Conservation (phyloP, 768 basidiomycete genomes). For the Agrocybe pediades region DNA sequence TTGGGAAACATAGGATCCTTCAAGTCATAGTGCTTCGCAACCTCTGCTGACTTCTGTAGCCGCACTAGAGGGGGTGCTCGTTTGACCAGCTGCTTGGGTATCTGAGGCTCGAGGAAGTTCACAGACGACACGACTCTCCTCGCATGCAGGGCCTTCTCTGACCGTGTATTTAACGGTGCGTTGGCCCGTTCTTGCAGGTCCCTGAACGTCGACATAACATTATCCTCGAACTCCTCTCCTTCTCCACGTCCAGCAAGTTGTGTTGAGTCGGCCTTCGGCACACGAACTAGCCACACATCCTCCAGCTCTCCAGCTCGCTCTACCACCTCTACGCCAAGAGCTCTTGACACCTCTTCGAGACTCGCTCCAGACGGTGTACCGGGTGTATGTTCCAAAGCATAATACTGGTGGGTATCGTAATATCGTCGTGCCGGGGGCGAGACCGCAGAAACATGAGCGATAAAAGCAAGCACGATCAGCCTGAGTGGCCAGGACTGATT, state of each 20-base stretch:
- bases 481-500: neutral
- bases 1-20: slow-evolving; percentile 76
- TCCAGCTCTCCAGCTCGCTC: slow-evolving; percentile 82
- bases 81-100: slow-evolving; percentile 63
- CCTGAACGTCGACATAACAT: slow-evolving; percentile 48
- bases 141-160: slow-evolving; percentile 39
- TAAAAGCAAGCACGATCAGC: neutral
- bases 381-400: slow-evolving; percentile 68
- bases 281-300: slow-evolving; percentile 82
- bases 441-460: slow-evolving; percentile 20
- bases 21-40: slow-evolving; percentile 63
- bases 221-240: slow-evolving; percentile 38
- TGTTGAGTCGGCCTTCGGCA: slow-evolving; percentile 38
- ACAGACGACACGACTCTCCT: slow-evolving; percentile 54
- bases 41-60: slow-evolving; percentile 35
- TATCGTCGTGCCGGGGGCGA: slow-evolving; percentile 47
- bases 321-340: slow-evolving; percentile 81
- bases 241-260: no score
- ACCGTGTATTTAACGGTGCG: slow-evolving; percentile 36
- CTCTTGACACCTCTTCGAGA: slow-evolving; percentile 55
- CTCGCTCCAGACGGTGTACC: slow-evolving; percentile 32
- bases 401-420: slow-evolving; percentile 76
- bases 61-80: slow-evolving; percentile 65
- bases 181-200: slow-evolving; percentile 36
- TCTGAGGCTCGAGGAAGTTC: slow-evolving; percentile 58